Evolutionary conservation across 805 yeast genomes (phyloP).

Genomic region (Suhomyces sp.): DNA sequence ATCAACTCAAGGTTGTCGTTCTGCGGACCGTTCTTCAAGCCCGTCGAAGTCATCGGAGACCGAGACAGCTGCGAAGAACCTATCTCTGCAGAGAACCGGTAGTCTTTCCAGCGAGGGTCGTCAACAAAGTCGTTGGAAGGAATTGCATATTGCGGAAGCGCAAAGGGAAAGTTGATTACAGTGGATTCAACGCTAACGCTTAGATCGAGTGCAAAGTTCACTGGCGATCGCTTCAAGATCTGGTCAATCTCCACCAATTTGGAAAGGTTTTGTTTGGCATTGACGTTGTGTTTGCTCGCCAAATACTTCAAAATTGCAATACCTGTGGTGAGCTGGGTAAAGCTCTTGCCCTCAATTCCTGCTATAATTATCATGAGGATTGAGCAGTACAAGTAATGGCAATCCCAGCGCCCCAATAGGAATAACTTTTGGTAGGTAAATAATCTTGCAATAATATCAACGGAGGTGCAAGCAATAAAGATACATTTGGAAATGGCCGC

Average conservation of each 20-base stretch:
- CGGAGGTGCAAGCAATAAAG: conserved; percentile 26
- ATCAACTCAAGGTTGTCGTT: not conserved
- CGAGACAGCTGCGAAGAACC: not conserved
- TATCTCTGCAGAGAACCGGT: conserved; percentile 1
- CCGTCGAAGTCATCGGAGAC: not conserved
- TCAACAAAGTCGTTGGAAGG: conserved; percentile 6
- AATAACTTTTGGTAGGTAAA: conserved; percentile 28
- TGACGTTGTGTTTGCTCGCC: conserved; percentile 34
- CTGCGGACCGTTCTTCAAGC: not conserved
- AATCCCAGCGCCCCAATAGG: conserved; percentile 39
- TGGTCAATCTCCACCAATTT: conserved; percentile 27
- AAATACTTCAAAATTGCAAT: conserved; percentile 31
- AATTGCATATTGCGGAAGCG: conserved; percentile 3
- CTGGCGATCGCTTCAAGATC: conserved; percentile 19
- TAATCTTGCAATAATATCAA: conserved; percentile 28
- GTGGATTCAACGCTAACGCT: conserved; percentile 5
- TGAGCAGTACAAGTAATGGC: conserved; percentile 36
- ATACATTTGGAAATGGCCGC: conserved; percentile 27
- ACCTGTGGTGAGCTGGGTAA: conserved; percentile 20
- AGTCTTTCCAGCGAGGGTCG: conserved; percentile 4
- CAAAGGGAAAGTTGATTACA: not conserved
- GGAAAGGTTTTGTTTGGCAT: conserved; percentile 29
- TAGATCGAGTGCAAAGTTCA: conserved; percentile 19
- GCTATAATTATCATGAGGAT: conserved; percentile 28
- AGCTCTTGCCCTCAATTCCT: conserved; percentile 16